Evolutionary conservation across 2,329 filamentous ascomycete genomes (phyloP).

Genomic region (Mycosphaerelloides madeirae): DNA sequence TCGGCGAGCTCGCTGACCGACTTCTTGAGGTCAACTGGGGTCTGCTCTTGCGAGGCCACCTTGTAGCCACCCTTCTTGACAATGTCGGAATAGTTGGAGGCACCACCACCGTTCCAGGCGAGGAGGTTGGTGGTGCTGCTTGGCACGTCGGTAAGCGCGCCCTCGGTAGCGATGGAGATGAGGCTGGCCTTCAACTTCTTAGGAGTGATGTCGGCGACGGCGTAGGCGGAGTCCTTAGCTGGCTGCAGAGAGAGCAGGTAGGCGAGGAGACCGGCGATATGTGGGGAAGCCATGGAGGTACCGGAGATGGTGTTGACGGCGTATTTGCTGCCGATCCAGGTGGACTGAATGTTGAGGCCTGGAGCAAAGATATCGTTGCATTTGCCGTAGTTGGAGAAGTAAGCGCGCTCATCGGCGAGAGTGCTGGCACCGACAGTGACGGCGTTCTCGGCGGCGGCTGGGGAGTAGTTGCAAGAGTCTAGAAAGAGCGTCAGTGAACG

Average conservation of each 20-base stretch:
- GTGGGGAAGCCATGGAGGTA: slow-evolving; percentile 98
- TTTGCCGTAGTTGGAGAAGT: slow-evolving; percentile 99
- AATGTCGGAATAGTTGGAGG: slow-evolving; percentile 69
- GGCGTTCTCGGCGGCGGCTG: slow-evolving; percentile 83
- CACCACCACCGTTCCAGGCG: slow-evolving; percentile 97
- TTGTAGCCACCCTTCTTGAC: slow-evolving; percentile 36
- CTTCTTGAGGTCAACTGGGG: slow-evolving; percentile 11
- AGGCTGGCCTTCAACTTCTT: slow-evolving; percentile 90
- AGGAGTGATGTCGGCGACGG: slow-evolving; percentile 82
- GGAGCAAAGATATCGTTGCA: slow-evolving; percentile 99
- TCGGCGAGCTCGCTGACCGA: slow-evolving; percentile 42
- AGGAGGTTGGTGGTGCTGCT: slow-evolving; percentile 87
- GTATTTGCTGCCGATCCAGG: slow-evolving; percentile 95
- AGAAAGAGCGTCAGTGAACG: not conserved
- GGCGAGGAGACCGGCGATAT: slow-evolving; percentile 91
- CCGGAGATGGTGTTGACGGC: slow-evolving; percentile 98
- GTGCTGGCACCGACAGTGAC: slow-evolving; percentile 95
- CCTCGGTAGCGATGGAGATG: slow-evolving; percentile 75
- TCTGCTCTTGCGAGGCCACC: slow-evolving; percentile 23
- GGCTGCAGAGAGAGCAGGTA: slow-evolving; percentile 98
- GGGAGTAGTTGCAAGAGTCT: slow-evolving; percentile 98
- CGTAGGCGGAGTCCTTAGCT: slow-evolving; percentile 80
- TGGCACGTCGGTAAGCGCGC: slow-evolving; percentile 75
- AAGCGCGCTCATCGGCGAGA: slow-evolving; percentile 89
- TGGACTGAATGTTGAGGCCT: slow-evolving; percentile 84